Evolutionary conservation across 2,329 filamentous ascomycete genomes (phyloP).

Genomic region (Cladosporium oxysporum): DNA sequence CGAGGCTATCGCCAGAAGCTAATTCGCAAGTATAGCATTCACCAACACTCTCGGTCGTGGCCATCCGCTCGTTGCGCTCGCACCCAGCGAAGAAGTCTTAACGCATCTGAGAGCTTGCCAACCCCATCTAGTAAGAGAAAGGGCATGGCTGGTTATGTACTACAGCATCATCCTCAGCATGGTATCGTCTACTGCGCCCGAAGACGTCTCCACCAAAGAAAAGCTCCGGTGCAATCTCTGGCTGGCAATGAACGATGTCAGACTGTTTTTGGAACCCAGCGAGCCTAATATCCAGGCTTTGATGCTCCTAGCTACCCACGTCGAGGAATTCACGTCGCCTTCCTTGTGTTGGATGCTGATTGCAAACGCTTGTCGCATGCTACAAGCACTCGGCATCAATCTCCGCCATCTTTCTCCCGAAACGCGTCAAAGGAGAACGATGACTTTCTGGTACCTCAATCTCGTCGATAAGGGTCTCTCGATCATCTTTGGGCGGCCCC

Average conservation of each 20-base stretch:
- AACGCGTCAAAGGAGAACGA: conserved; percentile 24
- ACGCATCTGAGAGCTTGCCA: conserved; percentile 20
- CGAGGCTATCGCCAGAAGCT: neutral
- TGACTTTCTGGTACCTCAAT: conserved; percentile 31
- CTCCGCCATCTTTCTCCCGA: conserved; percentile 23
- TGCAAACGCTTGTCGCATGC: conserved; percentile 30
- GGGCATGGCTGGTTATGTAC: conserved; percentile 31
- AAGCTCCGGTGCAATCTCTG: conserved; percentile 29
- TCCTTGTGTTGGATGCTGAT: conserved; percentile 31
- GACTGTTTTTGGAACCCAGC: conserved; percentile 28
- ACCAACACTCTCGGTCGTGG: conserved; percentile 17
- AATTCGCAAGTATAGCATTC: conserved; percentile 17
- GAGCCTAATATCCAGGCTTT: conserved; percentile 29
- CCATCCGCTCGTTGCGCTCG: conserved; percentile 19
- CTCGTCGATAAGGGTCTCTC: conserved; percentile 28
- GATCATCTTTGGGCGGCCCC: conserved; percentile 27
- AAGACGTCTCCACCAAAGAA: conserved; percentile 21
- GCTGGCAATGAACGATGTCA: conserved; percentile 31
- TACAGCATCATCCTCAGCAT: conserved; percentile 28
- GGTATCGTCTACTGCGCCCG: conserved; percentile 17
- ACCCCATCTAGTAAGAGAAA: conserved; percentile 22
- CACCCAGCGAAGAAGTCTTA: conserved; percentile 19
- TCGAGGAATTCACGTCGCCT: conserved; percentile 30
- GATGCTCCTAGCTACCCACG: conserved; percentile 26
- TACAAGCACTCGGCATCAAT: conserved; percentile 27